Evolutionary conservation across 139 green algal species (phyloP).

Genomic region (Marvania coccoides): DNA sequence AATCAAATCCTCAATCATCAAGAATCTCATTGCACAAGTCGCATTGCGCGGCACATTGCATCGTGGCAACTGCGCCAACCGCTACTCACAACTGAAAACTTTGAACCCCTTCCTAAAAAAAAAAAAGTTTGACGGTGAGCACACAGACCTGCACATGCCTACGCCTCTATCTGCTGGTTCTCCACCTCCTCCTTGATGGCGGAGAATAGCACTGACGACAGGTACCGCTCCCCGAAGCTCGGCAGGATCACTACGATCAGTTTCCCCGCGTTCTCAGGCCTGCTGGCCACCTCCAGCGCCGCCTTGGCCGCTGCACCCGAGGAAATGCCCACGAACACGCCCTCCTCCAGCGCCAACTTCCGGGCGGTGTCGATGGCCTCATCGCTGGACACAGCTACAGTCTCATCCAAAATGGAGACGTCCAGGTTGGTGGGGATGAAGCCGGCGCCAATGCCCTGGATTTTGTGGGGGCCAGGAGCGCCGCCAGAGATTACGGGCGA

Average conservation of each 20-base stretch:
- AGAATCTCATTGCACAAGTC: too few species aligned
- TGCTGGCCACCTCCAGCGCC: conserved; percentile 25
- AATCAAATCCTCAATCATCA: too few species aligned
- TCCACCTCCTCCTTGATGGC: conserved; percentile 22
- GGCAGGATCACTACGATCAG: conserved; percentile 54
- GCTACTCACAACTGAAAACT: too few species aligned
- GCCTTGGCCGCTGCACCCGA: conserved; percentile 43
- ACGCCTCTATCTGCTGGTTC: conserved; percentile 18
- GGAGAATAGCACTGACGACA: conserved; percentile 27
- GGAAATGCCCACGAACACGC: conserved; percentile 57
- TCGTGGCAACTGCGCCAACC: too few species aligned
- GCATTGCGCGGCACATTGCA: too few species aligned
- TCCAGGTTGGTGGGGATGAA: conserved; percentile 84
- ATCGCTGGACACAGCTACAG: conserved; percentile 59
- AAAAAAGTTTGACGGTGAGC: too few species aligned
- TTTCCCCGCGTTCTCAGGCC: conserved; percentile 53
- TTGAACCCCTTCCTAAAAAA: too few species aligned
- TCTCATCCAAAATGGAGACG: conserved; percentile 72
- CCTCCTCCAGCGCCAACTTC: conserved; percentile 58
- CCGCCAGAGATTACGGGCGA: conserved; percentile 56
- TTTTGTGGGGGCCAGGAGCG: conserved; percentile 83
- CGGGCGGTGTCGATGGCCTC: conserved; percentile 59
- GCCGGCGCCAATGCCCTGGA: conserved; percentile 77
- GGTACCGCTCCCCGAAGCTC: conserved; percentile 49
- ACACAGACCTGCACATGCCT: too few species aligned